Evolutionary conservation across 495 filamentous ascomycete genomes (phyloP).

Genomic region (Tricharina praecox): DNA sequence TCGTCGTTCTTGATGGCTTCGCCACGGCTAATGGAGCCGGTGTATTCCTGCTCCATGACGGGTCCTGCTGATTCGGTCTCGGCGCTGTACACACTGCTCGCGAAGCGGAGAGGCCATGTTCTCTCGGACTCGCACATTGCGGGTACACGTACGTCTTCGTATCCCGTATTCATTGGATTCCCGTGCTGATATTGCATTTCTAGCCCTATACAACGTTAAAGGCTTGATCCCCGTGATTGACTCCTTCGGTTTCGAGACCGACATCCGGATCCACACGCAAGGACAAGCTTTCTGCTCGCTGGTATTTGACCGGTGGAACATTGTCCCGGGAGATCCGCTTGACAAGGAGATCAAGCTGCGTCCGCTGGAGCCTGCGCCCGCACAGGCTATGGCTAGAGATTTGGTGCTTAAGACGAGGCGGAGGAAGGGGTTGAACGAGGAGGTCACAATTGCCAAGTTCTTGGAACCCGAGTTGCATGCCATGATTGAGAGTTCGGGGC

Average conservation of each 20-base stretch:
- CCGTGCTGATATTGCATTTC: background rate
- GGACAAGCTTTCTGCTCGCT: constrained; percentile 76
- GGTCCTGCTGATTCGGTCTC: constrained; percentile 81
- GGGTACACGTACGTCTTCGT: constrained; percentile 44
- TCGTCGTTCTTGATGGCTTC: constrained; percentile 92
- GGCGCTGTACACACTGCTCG: constrained; percentile 78
- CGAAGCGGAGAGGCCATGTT: constrained; percentile 77
- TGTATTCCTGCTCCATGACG: constrained; percentile 82
- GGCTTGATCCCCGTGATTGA: constrained; percentile 92
- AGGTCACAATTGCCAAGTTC: constrained; percentile 88
- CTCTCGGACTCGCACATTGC: constrained; percentile 83
- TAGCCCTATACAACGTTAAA: constrained; percentile 66
- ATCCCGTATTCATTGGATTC: background rate
- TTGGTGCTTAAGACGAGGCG: constrained; percentile 91
- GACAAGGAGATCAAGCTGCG: constrained; percentile 69
- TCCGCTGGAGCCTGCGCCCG: constrained; percentile 69
- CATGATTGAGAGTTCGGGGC: constrained; percentile 71
- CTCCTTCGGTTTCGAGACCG: constrained; percentile 92
- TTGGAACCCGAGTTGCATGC: constrained; percentile 85
- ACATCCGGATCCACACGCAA: constrained; percentile 88
- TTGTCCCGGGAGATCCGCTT: constrained; percentile 87
- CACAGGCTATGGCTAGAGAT: constrained; percentile 77
- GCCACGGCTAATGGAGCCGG: constrained; percentile 85
- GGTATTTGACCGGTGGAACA: constrained; percentile 90
- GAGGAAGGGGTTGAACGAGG: constrained; percentile 86